Evolutionary conservation across 202 grass and related monocot species (phyloP).

Genomic region (Zoysia matrella): DNA sequence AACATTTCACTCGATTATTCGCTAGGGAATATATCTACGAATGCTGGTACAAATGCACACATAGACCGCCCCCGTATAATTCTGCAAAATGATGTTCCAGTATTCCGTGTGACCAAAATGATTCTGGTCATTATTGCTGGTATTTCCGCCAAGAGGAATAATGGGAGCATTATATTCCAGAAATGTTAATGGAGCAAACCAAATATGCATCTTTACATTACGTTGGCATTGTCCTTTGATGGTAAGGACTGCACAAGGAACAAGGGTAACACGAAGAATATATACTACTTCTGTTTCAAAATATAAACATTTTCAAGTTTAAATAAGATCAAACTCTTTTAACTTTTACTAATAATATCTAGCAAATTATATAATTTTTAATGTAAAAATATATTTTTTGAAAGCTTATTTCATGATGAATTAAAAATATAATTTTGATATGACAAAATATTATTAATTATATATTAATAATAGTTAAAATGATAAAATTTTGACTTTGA

Average conservation of each 20-base stretch:
- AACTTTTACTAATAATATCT: no score
- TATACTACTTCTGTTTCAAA: no score
- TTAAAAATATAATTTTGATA: no score
- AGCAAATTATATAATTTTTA: no score
- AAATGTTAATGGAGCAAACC: background rate
- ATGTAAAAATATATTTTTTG: no score
- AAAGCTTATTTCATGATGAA: no score
- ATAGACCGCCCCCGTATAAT: background rate
- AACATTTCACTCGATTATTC: constrained; percentile 32
- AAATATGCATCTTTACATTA: background rate
- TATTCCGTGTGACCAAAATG: constrained; percentile 28
- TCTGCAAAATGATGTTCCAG: constrained; percentile 15
- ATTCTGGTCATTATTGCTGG: constrained; percentile 39
- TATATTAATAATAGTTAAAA: no score
- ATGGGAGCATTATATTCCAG: constrained; percentile 32
- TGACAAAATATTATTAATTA: no score
- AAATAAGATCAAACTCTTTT: no score
- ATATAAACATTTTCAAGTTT: no score
- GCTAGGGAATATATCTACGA: constrained; percentile 19
- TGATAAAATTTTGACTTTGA: no score
- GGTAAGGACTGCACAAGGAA: background rate
- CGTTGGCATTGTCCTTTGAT: background rate
- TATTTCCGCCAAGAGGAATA: constrained; percentile 32
- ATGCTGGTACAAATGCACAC: background rate
- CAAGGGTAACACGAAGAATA: background rate